Percentiles rank a stretch among this genome's conserved stretches.
Conservation (phyloP, 306 rosid genomes). For the Medicago ruthenica region DNA sequence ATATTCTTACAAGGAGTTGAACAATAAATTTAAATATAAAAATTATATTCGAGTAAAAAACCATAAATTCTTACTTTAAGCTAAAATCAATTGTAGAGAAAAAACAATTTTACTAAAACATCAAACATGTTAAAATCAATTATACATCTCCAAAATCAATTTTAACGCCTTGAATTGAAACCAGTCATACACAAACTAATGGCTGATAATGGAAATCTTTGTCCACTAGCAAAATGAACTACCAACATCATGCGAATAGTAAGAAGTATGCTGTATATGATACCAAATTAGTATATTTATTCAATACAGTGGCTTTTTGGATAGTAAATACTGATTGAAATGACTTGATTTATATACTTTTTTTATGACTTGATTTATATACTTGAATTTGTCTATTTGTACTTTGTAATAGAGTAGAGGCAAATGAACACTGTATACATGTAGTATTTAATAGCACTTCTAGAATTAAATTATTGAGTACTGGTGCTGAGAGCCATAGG, state of each 20-base stretch:
- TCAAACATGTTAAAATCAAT: too few relatives aligned
- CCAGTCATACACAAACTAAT: too few relatives aligned
- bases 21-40: too few relatives aligned
- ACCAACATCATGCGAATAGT: background rate
- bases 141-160: too few relatives aligned
- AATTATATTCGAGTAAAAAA: too few relatives aligned
- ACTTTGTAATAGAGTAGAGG: slow-evolving; percentile 23
- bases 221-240: slow-evolving; percentile 1
- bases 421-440: slow-evolving; percentile 37
- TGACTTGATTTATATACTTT: too few relatives aligned
- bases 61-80: too few relatives aligned
- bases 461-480: slow-evolving; percentile 19
- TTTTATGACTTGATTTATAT: too few relatives aligned
- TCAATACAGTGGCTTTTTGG: slow-evolving; percentile 31
- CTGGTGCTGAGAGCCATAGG: slow-evolving; percentile 35
- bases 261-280: slow-evolving; percentile 22
- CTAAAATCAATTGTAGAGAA: too few relatives aligned
- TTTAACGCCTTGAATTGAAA: too few relatives aligned
- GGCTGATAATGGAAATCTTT: background rate
- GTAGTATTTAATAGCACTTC: slow-evolving; percentile 29
- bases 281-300: slow-evolving; percentile 15
- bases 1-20: too few relatives aligned
- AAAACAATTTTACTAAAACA: too few relatives aligned
- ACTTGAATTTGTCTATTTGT: slow-evolving; percentile 32
- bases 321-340: slow-evolving; percentile 22